Conservation (phyloP, 2,329 filamentous ascomycete species). For the Sclerotinia subarctica region DNA sequence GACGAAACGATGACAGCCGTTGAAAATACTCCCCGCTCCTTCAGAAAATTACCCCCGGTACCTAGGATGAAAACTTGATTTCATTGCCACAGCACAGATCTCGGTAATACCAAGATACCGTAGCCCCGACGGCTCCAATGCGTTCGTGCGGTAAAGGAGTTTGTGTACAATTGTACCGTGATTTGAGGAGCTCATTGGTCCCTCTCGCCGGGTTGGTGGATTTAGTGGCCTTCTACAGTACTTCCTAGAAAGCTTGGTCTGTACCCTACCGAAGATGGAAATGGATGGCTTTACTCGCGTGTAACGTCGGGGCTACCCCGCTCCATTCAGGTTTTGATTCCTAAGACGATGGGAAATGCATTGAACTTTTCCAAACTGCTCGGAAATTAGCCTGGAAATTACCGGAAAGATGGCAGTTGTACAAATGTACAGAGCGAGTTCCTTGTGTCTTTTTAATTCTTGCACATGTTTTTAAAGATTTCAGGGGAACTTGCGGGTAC, state of each 20-base stretch:
- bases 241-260: conserved; percentile 15
- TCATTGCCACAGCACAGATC: conserved; percentile 4
- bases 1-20: conserved; percentile 1
- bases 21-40: not conserved
- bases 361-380: not conserved
- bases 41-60: not conserved
- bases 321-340: not conserved
- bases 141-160: not conserved
- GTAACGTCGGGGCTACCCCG: conserved; percentile 11
- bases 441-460: not conserved
- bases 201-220: conserved; percentile 21
- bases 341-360: not conserved
- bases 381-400: not conserved
- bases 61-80: conserved; percentile 5
- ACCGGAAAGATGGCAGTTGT: not conserved
- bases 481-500: not conserved
- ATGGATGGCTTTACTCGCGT: conserved; percentile 8
- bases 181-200: conserved; percentile 11
- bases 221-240: conserved; percentile 12
- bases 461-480: not conserved
- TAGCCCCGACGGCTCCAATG: conserved; percentile 3
- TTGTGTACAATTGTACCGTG: not conserved
- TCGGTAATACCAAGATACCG: conserved; percentile 5
- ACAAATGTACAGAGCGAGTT: not conserved
- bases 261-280: conserved; percentile 12